Evolutionary conservation across 1,284 basidiomycete genomes (phyloP), one percentile per base, ranked within the genome.

Genomic region (Pascua guehoae): DNA sequence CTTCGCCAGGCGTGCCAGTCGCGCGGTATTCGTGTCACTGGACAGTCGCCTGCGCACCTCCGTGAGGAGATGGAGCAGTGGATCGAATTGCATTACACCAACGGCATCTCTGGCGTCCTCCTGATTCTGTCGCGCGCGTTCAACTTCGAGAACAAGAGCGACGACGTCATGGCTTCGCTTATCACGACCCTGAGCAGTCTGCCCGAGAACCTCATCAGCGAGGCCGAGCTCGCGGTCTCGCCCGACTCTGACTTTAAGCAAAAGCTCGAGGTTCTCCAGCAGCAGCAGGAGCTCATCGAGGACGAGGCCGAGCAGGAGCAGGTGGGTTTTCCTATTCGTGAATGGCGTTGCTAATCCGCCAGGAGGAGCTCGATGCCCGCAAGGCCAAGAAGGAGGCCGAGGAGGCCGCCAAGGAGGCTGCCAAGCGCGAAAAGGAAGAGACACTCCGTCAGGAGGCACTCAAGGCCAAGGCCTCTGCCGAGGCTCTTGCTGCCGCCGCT

Each of bases 271-370:
- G 95, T 99, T 9, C 81, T 99, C 74, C 89, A 96, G 71, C 91
- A 99, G 74, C 95, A 98, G 78, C 92, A 98, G 75, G 95, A 98
- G 77, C 88, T 99, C 60, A 99, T 99, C 73, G 94, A 98, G 76
- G 95, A 98, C 74, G 95, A 98, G 78, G 87, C 94, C 63, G 95
- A 97, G 75, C 95, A 98, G 78, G 96, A 98, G 68, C 85, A 91
- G 76, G 24, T 32, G 24, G 24, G 24, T 32, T 32, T 32, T 32
- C 24, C 7, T 32, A 4, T 32, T 32, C 24, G 4, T 4, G 24
- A 32, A 32, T n/a, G 73, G 24, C 24, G 7, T 32, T 32, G 24
- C 24, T 32, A 7, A 32, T 7, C 24, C 24, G 24, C 24, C 24
- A 32, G 24, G 94, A 96, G 76, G 94, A 96, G 74, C 88, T 91